Evolutionary conservation across 192 early-diverging fungal species (phyloP), one percentile per base, ranked within the genome.

Genomic region (Linnemannia hyalina): DNA sequence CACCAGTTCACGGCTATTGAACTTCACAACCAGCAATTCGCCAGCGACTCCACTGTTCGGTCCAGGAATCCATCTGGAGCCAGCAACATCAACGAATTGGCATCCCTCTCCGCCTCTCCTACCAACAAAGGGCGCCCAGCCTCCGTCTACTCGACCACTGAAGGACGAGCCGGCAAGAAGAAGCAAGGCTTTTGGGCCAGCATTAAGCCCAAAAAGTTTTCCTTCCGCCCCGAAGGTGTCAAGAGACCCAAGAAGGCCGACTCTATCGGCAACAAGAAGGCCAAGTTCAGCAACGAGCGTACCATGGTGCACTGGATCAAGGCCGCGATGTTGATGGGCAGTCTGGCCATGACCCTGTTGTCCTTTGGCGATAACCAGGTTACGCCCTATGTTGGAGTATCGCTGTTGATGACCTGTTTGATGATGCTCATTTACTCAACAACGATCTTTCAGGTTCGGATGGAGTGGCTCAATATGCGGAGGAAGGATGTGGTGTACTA

Each of bases 231-330:
- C 1, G 23, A 63, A 18, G 72, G 60, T 7, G 71, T 73, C 6
- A 35, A 23, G 9, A 76, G 46, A 26, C 72, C 54, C 26, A 38
- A 42, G 15, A 78, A 69, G 26, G 10, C 76, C 1, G 23, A 83
- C 46, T 78, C 82, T 60, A 11, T 74, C n/a, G 76, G 71, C 3
- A 74, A 83, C 76, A 77, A 78, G 38, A 83, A 74, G 60, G 76
- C 76, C 40, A 78, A 73, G 63, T 83, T 78, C 71, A 77, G 70
- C 11, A 78, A 74, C 47, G 76, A 83, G 70, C 54, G 82, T 13
- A 83, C 72, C 23, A 63, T 78, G 76, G 63, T 77, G 11, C 76
- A 78, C 55, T 83, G 82, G 82, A 78, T 83, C 35, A 78, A 83
- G 46, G 70, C 76, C 11, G 71, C 76, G 4, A 74, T 83, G 81